Percentiles rank a stretch among this genome's conserved stretches.
These are phyloP conservation scores for Peribolospora kevripleyi DNA, from an alignment of 768 basidiomycete genomes.

Conservation along the genomic window DNA sequence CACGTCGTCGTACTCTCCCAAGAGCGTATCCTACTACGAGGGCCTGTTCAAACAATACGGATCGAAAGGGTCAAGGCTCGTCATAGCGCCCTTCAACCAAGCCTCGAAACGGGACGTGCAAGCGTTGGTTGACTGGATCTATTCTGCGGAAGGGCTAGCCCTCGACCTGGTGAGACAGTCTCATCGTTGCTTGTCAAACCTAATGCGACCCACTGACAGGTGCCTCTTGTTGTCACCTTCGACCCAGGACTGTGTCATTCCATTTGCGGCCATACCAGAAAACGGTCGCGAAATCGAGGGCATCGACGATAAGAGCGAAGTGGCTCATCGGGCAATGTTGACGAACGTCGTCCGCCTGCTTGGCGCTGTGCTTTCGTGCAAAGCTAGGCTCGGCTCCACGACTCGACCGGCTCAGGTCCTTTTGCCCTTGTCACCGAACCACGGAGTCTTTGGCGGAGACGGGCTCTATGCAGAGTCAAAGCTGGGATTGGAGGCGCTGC, in stretches of 20 bases:
- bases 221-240: too few relatives aligned
- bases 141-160: slow-evolving; percentile 30
- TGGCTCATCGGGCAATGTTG: slow-evolving; percentile 96
- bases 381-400: slow-evolving; percentile 83
- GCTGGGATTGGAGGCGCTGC: slow-evolving; percentile 88
- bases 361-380: slow-evolving; percentile 93
- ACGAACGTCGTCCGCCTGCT: slow-evolving; percentile 88
- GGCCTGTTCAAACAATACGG: slow-evolving; percentile 88
- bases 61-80: slow-evolving; percentile 86
- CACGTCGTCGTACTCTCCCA: slow-evolving; percentile 86
- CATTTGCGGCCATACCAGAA: slow-evolving; percentile 94
- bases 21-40: slow-evolving; percentile 94
- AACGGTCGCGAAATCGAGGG: slow-evolving; percentile 97
- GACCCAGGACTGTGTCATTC: slow-evolving; percentile 62
- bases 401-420: slow-evolving; percentile 97
- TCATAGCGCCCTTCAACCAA: slow-evolving; percentile 97
- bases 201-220: too few relatives aligned
- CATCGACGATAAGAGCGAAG: slow-evolving; percentile 86
- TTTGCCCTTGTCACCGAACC: slow-evolving; percentile 89
- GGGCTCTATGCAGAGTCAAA: slow-evolving; percentile 96
- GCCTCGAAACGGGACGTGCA: slow-evolving; percentile 97
- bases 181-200: too few relatives aligned
- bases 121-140: slow-evolving; percentile 93
- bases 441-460: slow-evolving; percentile 91
- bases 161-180: slow-evolving; percentile 38